These are phyloP conservation scores for Lathyrus aphaca DNA, from an alignment of 306 rosid species.

Conservation along the genomic window DNA sequence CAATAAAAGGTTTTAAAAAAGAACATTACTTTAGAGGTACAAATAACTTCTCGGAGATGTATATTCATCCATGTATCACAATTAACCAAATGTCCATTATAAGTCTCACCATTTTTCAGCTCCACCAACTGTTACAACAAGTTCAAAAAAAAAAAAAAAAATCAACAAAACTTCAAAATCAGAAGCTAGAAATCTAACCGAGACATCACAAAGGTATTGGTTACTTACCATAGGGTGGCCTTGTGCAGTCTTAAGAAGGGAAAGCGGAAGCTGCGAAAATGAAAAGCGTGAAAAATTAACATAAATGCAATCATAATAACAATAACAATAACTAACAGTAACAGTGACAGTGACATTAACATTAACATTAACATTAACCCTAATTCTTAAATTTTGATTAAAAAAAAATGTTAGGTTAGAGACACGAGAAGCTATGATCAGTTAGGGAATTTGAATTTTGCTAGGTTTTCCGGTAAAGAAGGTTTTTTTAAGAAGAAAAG, in stretches of 20 bases:
- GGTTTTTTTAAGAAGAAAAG: background rate
- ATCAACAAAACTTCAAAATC: background rate
- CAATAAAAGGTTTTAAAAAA: background rate
- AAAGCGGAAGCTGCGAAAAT: slow-evolving; percentile 82
- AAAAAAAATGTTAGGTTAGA: background rate
- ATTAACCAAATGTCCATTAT: slow-evolving; percentile 97
- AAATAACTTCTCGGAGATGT: slow-evolving; percentile 98
- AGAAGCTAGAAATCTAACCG: slow-evolving; percentile 12
- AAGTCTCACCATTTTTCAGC: slow-evolving; percentile 95
- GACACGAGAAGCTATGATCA: slow-evolving; percentile 1
- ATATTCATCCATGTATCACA: slow-evolving; percentile 99
- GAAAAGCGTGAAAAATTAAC: slow-evolving; percentile 17
- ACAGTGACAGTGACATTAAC: background rate
- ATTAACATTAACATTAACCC: slow-evolving; percentile 24
- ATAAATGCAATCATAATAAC: background rate
- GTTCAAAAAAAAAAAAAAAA: background rate
- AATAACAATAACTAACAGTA: background rate
- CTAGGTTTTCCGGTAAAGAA: background rate
- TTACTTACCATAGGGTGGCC: slow-evolving; percentile 92
- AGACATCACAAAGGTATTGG: background rate
- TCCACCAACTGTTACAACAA: slow-evolving; percentile 76
- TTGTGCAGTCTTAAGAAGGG: slow-evolving; percentile 91
- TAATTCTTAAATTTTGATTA: slow-evolving; percentile 8
- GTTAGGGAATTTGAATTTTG: slow-evolving; percentile 11
- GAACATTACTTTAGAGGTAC: slow-evolving; percentile 79